These are phyloP conservation scores for Neostapfia colusana DNA, from an alignment of 176 grass and related monocot species.

Conservation along the genomic window DNA sequence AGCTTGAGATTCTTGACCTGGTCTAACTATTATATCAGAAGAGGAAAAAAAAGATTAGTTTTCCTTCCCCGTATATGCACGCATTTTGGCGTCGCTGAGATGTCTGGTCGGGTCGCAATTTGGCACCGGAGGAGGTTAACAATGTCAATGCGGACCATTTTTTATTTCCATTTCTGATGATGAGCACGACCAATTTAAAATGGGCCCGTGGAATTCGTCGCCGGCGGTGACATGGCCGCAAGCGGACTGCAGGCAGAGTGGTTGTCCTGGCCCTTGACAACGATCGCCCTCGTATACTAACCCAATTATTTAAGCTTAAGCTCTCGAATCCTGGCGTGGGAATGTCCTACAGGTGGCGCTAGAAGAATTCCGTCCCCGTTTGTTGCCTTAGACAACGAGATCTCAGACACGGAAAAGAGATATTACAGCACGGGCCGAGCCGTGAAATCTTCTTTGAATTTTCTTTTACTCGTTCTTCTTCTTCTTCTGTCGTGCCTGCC, in stretches of 20 bases:
- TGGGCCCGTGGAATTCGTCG: slow-evolving; percentile 37
- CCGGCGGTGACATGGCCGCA: slow-evolving; percentile 40
- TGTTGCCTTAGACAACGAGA: neutral
- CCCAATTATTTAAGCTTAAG: slow-evolving; percentile 23
- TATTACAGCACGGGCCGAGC: slow-evolving; percentile 11
- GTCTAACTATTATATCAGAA: neutral
- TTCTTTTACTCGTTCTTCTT: neutral
- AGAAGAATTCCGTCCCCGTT: slow-evolving; percentile 30
- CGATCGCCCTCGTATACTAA: slow-evolving; percentile 10
- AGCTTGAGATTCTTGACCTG: slow-evolving; percentile 27
- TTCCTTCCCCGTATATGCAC: neutral
- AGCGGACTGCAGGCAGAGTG: slow-evolving; percentile 24
- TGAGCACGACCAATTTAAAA: slow-evolving; percentile 37
- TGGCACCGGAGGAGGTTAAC: neutral
- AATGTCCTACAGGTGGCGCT: slow-evolving; percentile 40
- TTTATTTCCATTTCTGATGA: slow-evolving; percentile 39
- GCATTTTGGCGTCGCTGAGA: slow-evolving; percentile 33
- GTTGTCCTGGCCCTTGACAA: slow-evolving; percentile 43
- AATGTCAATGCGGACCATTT: slow-evolving; percentile 16
- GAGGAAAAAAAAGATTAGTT: neutral
- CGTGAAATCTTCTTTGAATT: slow-evolving; percentile 19
- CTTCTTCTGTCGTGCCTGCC: slow-evolving; percentile 21
- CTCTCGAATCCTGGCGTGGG: slow-evolving; percentile 31
- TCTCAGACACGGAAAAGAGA: slow-evolving; percentile 16
- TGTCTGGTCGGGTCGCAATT: slow-evolving; percentile 18